Conservation (phyloP, 208 protist genomes). For the Entamoeba moshkovskii region DNA sequence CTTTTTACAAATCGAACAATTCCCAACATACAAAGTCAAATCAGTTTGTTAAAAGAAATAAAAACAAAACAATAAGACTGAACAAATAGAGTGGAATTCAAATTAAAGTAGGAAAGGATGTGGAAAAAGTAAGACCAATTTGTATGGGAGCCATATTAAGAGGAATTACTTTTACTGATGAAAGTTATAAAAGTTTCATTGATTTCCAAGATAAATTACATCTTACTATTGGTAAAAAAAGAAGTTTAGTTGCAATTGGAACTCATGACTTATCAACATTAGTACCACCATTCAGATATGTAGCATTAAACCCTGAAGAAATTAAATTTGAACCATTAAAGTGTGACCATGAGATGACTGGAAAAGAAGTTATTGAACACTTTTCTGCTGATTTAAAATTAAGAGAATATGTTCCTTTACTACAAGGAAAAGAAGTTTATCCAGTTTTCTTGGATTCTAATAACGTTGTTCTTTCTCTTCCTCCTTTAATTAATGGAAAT, state of each 20-base stretch:
- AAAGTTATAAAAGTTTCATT: slow-evolving; percentile 84
- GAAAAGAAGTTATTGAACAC: slow-evolving; percentile 57
- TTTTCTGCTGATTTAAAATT: slow-evolving; percentile 39
- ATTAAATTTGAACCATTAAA: slow-evolving; percentile 80
- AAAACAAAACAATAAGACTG: neutral
- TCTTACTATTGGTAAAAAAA: slow-evolving; percentile 72
- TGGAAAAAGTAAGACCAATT: slow-evolving; percentile 70
- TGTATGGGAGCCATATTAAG: slow-evolving; percentile 85
- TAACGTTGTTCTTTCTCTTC: slow-evolving; percentile 74
- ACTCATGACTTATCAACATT: slow-evolving; percentile 96
- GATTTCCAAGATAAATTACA: slow-evolving; percentile 94
- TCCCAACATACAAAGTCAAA: neutral
- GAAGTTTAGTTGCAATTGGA: slow-evolving; percentile 90
- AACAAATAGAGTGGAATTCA: neutral
- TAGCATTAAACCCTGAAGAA: slow-evolving; percentile 24
- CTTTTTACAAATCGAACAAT: neutral
- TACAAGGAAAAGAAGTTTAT: slow-evolving; percentile 41
- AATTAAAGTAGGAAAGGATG: slow-evolving; percentile 16
- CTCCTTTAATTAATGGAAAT: slow-evolving; percentile 96
- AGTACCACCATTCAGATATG: slow-evolving; percentile 19
- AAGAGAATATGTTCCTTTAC: slow-evolving; percentile 47
- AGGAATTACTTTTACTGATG: slow-evolving; percentile 73
- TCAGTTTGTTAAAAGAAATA: too few relatives aligned
- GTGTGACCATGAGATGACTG: slow-evolving; percentile 44
- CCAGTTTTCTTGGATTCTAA: slow-evolving; percentile 55